A percentile compares a stretch with the other conserved stretches of the same genome.
phyloP scores from a whole-genome alignment of 2,329 filamentous ascomycete genomes.

The Tolypocladium guangdongense region DNA sequence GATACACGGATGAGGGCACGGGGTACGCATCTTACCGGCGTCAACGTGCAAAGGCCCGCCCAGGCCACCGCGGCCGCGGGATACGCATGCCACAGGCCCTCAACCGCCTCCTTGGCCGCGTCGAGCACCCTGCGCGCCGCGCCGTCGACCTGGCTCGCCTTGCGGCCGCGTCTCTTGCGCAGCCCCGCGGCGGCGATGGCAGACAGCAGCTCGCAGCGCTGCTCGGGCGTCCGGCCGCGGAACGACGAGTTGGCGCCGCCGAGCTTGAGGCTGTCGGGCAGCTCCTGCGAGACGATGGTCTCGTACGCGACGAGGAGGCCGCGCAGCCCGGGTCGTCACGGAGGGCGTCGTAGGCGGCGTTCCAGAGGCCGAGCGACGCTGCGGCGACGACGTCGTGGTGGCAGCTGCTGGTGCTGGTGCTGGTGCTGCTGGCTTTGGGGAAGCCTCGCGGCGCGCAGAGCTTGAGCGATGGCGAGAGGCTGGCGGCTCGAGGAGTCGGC shows the following conservation, averaged over 20 bases:
- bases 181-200: conserved; percentile 19
- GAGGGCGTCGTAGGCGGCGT: conserved; percentile 21
- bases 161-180: conserved; percentile 15
- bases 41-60: conserved; percentile 25
- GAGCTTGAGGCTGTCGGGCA: conserved; percentile 21
- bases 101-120: conserved; percentile 15
- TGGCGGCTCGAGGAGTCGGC: background rate
- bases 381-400: conserved; percentile 7
- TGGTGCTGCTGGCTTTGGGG: background rate
- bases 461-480: background rate
- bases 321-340: conserved; percentile 15
- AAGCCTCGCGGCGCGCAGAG: background rate
- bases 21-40: conserved; percentile 19
- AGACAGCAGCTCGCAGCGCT: conserved; percentile 16
- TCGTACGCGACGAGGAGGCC: conserved; percentile 24
- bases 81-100: conserved; percentile 13
- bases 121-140: conserved; percentile 17
- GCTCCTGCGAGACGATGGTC: conserved; percentile 21
- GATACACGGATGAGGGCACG: no score
- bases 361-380: conserved; percentile 20
- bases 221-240: conserved; percentile 11
- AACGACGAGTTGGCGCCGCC: conserved; percentile 15
- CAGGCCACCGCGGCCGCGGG: conserved; percentile 21
- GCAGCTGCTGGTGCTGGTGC: background rate
- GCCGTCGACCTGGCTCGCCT: conserved; percentile 16